These are phyloP conservation scores for Penicillium goetzii DNA, from an alignment of 495 filamentous ascomycete genomes.

Conservation along the genomic window DNA sequence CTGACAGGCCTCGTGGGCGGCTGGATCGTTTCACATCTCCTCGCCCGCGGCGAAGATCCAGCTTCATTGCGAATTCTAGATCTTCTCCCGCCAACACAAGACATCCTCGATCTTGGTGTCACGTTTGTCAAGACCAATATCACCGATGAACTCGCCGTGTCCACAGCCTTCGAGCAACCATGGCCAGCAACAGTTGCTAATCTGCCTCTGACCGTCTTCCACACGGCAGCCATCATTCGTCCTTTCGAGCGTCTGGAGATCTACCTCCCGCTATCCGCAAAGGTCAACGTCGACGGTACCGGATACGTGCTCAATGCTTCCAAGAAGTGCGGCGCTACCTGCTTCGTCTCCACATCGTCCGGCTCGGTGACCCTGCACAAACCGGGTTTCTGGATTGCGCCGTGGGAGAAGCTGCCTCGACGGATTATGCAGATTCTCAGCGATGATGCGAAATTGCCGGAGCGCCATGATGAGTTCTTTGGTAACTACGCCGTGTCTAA, in stretches of 20 bases:
- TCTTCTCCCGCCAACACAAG: conserved; percentile 46
- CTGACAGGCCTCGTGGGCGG: conserved; percentile 57
- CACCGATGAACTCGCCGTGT: conserved; percentile 47
- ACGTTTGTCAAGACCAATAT: conserved; percentile 58
- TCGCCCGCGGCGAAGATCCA: conserved; percentile 57
- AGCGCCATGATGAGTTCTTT: conserved; percentile 54
- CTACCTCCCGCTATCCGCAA: conserved; percentile 48
- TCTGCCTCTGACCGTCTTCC: conserved; percentile 59
- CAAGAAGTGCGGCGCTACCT: conserved; percentile 48
- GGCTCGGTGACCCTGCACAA: conserved; percentile 52
- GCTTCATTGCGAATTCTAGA: conserved; percentile 59
- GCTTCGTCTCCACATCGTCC: conserved; percentile 60
- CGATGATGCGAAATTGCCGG: conserved; percentile 51
- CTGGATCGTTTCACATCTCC: conserved; percentile 57
- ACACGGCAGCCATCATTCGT: conserved; percentile 58
- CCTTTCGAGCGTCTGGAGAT: conserved; percentile 50
- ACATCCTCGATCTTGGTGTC: conserved; percentile 46
- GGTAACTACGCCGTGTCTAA: conserved; percentile 61
- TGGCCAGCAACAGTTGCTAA: conserved; percentile 51
- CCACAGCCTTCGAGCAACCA: conserved; percentile 52
- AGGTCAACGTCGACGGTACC: conserved; percentile 61
- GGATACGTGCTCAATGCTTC: conserved; percentile 53
- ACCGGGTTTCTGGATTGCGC: conserved; percentile 52
- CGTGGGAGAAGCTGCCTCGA: conserved; percentile 47
- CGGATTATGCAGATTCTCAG: conserved; percentile 48